A percentile compares a stretch with the other conserved stretches of the same genome.
These are phyloP conservation scores for Dimocarpus longan DNA, from an alignment of 345 rosid genomes.

Conservation along the genomic window DNA sequence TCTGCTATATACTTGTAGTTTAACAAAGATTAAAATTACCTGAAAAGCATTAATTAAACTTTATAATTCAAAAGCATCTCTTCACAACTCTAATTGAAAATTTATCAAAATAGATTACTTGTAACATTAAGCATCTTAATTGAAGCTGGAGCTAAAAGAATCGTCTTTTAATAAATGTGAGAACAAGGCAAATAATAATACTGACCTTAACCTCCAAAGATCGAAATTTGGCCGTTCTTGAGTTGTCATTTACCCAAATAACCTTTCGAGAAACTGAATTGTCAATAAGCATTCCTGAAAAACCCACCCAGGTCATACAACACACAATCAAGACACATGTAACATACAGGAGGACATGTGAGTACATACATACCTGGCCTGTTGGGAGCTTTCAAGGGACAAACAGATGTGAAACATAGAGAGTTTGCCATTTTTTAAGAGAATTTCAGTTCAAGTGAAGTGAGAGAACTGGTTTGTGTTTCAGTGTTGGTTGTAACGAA, in stretches of 20 bases:
- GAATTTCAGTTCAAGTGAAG: background rate
- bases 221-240: slow-evolving; percentile 46
- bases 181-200: background rate
- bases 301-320: background rate
- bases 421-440: slow-evolving; percentile 42
- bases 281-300: slow-evolving; percentile 39
- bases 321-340: background rate
- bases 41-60: background rate
- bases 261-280: slow-evolving; percentile 44
- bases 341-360: background rate
- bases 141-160: background rate
- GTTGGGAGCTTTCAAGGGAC: slow-evolving; percentile 36
- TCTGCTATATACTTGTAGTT: background rate
- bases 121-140: background rate
- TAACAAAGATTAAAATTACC: background rate
- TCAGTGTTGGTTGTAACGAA: slow-evolving; percentile 25
- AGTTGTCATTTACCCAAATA: slow-evolving; percentile 39
- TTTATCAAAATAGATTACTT: background rate
- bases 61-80: slow-evolving; percentile 1
- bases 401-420: slow-evolving; percentile 36
- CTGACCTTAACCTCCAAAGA: slow-evolving; percentile 68
- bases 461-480: background rate
- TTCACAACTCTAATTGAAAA: slow-evolving; percentile 15
- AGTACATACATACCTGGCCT: slow-evolving; percentile 41
- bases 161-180: slow-evolving; percentile 1